Conservation (phyloP, 2,329 filamentous ascomycete species). For the Fusarium longipes region DNA sequence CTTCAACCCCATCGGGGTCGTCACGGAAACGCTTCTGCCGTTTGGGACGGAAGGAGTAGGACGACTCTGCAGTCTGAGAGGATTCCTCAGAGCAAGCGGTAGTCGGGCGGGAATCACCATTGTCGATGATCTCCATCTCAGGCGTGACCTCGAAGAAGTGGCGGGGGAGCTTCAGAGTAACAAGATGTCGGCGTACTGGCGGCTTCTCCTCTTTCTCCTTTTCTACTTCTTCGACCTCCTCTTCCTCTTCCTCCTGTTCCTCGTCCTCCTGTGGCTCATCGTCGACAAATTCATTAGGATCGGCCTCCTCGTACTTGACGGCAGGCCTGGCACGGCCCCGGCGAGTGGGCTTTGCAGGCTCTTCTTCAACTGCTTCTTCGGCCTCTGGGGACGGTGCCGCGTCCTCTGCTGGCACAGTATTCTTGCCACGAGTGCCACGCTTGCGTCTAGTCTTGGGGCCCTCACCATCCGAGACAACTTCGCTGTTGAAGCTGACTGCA, state of each 20-base stretch:
- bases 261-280: conserved; percentile 43
- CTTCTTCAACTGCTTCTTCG: conserved; percentile 37
- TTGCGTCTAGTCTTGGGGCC: conserved; percentile 48
- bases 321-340: conserved; percentile 43
- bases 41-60: conserved; percentile 66
- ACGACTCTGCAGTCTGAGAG: conserved; percentile 61
- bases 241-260: conserved; percentile 33
- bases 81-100: conserved; percentile 66
- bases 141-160: conserved; percentile 54
- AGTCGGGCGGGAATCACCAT: conserved; percentile 62
- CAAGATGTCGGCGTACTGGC: conserved; percentile 47
- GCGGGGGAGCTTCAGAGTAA: conserved; percentile 56
- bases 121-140: conserved; percentile 53
- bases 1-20: conserved; percentile 58
- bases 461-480: conserved; percentile 50
- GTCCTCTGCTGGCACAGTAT: conserved; percentile 43
- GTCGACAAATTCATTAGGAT: conserved; percentile 46
- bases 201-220: conserved; percentile 46
- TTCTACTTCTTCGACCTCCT: not conserved
- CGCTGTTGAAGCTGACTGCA: conserved; percentile 51
- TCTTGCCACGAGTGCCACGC: conserved; percentile 47
- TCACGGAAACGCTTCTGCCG: conserved; percentile 65
- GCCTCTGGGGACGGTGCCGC: conserved; percentile 32
- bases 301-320: conserved; percentile 47
- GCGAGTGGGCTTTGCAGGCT: conserved; percentile 41